Percentiles rank a stretch among this genome's conserved stretches.
Evolutionary conservation across 225 moss, liverwort and hornwort species (phyloP).

Genomic region (Anthoceros angustus): DNA sequence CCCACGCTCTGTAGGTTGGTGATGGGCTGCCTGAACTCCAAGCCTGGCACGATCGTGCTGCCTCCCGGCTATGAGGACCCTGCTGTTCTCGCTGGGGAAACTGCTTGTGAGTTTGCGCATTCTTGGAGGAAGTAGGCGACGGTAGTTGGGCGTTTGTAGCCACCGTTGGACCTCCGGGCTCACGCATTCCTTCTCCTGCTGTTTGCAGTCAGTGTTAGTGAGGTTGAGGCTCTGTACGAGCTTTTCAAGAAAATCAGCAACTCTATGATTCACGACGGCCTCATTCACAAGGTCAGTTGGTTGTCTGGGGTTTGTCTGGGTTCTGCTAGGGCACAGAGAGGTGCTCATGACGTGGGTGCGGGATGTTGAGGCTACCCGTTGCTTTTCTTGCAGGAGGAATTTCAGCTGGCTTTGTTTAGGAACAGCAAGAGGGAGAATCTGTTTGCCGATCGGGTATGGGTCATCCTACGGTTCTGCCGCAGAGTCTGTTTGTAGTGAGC

Average conservation of each 20-base stretch:
- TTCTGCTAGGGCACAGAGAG: background rate
- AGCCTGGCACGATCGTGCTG: slow-evolving; percentile 14
- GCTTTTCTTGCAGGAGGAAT: slow-evolving; percentile 43
- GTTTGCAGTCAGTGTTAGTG: slow-evolving; percentile 57
- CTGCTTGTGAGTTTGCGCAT: slow-evolving; percentile 45
- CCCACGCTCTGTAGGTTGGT: background rate
- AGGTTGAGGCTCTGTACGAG: slow-evolving; percentile 72
- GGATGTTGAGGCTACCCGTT: background rate
- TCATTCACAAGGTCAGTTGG: slow-evolving; percentile 61
- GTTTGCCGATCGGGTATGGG: slow-evolving; percentile 39
- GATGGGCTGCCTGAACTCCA: slow-evolving; percentile 85
- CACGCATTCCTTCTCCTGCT: background rate
- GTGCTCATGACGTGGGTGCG: background rate
- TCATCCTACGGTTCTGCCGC: background rate
- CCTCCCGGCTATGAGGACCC: slow-evolving; percentile 78
- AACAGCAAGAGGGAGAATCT: slow-evolving; percentile 62
- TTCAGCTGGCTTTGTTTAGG: slow-evolving; percentile 76
- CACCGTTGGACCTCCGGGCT: background rate
- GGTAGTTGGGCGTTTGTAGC: too few relatives aligned
- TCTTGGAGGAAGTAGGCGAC: background rate
- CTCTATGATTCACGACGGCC: slow-evolving; percentile 64
- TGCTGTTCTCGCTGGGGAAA: slow-evolving; percentile 43
- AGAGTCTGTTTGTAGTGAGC: background rate
- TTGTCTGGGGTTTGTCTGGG: background rate
- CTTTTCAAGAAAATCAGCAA: slow-evolving; percentile 80